Percentiles rank a stretch among this genome's conserved stretches.
phyloP scores from a whole-genome alignment of 2,329 filamentous ascomycete species.

The Trichoderma sp. region DNA sequence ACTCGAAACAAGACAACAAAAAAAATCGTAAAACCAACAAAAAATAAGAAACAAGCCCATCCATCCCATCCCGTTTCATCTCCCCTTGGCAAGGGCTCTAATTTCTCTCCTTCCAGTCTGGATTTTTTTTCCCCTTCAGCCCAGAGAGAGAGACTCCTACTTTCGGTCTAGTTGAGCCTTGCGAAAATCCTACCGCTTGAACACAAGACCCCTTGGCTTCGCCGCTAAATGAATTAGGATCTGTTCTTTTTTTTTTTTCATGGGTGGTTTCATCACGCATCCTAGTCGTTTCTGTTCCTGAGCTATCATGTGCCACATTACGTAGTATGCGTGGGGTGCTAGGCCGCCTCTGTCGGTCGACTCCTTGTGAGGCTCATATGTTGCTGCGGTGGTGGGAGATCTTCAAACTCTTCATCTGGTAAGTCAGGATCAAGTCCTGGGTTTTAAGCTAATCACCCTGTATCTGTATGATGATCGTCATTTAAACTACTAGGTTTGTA shows the following conservation, averaged over 20 bases:
- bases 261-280: conserved; percentile 5
- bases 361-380: neutral
- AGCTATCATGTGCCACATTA: conserved; percentile 3
- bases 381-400: neutral
- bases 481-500: neutral
- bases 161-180: neutral
- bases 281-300: neutral
- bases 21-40: neutral
- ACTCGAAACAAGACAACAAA: neutral
- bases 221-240: neutral
- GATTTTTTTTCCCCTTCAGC: neutral
- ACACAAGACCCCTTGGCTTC: neutral
- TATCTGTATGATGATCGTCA: neutral
- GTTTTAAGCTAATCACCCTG: neutral
- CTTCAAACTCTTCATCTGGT: neutral
- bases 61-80: neutral
- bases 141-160: too few species aligned
- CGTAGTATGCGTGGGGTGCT: conserved; percentile 1
- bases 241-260: neutral
- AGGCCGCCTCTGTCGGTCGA: neutral
- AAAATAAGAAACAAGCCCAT: neutral
- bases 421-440: neutral
- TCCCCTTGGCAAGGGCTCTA: neutral
- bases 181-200: neutral
- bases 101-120: neutral